These are phyloP conservation scores for Porcisia hertigi DNA, from an alignment of 208 protist species.

Conservation along the genomic window DNA sequence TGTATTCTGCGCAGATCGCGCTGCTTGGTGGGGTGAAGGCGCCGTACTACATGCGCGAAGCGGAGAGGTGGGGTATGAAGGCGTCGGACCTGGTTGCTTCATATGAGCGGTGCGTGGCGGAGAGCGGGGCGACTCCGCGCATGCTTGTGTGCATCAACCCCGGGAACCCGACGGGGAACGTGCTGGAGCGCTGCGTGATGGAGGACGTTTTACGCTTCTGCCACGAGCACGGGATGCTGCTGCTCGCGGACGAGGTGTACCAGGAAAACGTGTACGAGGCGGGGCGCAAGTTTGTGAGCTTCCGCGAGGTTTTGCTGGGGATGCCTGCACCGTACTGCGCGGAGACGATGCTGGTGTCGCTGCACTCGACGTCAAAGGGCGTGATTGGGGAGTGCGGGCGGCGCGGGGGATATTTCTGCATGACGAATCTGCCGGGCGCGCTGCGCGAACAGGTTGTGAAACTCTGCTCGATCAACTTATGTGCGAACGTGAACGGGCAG, in stretches of 20 bases:
- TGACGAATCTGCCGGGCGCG: slow-evolving; percentile 69
- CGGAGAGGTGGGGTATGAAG: slow-evolving; percentile 87
- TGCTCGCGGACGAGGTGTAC: slow-evolving; percentile 99
- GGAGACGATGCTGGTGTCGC: slow-evolving; percentile 77
- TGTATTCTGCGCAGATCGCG: slow-evolving; percentile 98
- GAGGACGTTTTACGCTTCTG: slow-evolving; percentile 78
- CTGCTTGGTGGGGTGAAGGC: slow-evolving; percentile 91
- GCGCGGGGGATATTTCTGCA: slow-evolving; percentile 98
- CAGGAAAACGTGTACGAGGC: slow-evolving; percentile 97
- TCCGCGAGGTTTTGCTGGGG: slow-evolving; percentile 66
- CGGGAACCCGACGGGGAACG: slow-evolving; percentile 98
- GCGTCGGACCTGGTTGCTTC: slow-evolving; percentile 63
- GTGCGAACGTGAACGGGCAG: slow-evolving; percentile 97
- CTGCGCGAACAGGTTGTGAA: slow-evolving; percentile 94
- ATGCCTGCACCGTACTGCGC: slow-evolving; percentile 71
- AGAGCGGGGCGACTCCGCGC: slow-evolving; percentile 82
- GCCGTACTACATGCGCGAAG: slow-evolving; percentile 96
- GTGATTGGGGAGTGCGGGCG: slow-evolving; percentile 98
- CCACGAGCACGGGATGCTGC: slow-evolving; percentile 74
- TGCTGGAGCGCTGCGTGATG: slow-evolving; percentile 81
- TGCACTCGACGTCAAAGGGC: slow-evolving; percentile 99
- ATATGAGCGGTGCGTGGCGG: slow-evolving; percentile 51
- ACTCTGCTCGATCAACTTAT: slow-evolving; percentile 95
- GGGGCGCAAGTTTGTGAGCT: slow-evolving; percentile 93
- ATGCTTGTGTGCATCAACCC: slow-evolving; percentile 99